A percentile compares a stretch with the other conserved stretches of the same genome.
Conservation (phyloP, 2,329 filamentous ascomycete species). For the Cladosporium velox region DNA sequence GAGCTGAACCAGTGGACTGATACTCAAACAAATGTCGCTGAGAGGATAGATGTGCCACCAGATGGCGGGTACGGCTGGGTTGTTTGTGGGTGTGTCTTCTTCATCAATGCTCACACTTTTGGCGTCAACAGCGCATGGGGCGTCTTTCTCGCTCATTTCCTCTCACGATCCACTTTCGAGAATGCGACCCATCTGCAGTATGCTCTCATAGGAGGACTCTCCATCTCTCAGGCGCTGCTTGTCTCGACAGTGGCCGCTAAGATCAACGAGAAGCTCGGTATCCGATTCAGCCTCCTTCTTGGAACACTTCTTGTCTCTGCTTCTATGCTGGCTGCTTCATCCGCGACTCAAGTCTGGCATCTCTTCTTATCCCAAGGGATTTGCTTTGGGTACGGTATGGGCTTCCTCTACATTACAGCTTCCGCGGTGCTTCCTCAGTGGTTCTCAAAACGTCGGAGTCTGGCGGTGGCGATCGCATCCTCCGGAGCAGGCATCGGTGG, state of each 20-base stretch:
- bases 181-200: conserved; percentile 65
- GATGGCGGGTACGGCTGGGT: conserved; percentile 63
- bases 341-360: conserved; percentile 69
- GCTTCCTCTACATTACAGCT: conserved; percentile 69
- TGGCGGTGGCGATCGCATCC: conserved; percentile 67
- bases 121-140: conserved; percentile 55
- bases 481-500: conserved; percentile 73
- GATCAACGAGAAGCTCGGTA: conserved; percentile 61
- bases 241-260: conserved; percentile 66
- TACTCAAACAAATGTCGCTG: conserved; percentile 7
- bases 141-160: conserved; percentile 73
- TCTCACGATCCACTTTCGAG: conserved; percentile 61
- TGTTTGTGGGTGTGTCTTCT: conserved; percentile 45
- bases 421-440: conserved; percentile 69
- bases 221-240: conserved; percentile 64
- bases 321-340: conserved; percentile 68
- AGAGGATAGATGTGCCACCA: conserved; percentile 48
- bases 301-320: conserved; percentile 64
- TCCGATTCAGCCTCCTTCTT: conserved; percentile 62
- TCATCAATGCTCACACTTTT: conserved; percentile 50
- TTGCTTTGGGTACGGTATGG: conserved; percentile 72
- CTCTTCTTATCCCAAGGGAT: conserved; percentile 72
- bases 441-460: conserved; percentile 67
- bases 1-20: not conserved
- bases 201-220: conserved; percentile 73